Evolutionary conservation across 2,329 filamentous ascomycete genomes (phyloP).

Genomic region (Penicillium hordei): DNA sequence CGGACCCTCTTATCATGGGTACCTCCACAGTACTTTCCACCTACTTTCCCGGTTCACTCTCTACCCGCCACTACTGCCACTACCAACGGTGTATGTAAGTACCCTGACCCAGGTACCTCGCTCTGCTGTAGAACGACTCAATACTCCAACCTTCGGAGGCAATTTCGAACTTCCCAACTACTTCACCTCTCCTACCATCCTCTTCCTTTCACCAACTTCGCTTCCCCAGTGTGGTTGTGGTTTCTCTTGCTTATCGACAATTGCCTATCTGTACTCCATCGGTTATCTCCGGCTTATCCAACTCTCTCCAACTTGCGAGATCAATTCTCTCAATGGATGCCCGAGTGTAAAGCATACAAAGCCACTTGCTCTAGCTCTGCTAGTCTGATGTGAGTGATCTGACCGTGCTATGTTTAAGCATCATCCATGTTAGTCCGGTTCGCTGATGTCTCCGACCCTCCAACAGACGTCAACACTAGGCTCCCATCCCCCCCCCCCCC

Average conservation of each 20-base stretch:
- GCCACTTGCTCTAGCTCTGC: conserved; percentile 10
- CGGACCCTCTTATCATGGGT: conserved; percentile 12
- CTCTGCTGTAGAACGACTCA: conserved; percentile 2
- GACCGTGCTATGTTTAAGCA: not conserved
- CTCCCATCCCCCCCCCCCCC: conserved; percentile 12
- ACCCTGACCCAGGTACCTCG: conserved; percentile 22
- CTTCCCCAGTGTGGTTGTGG: conserved; percentile 1
- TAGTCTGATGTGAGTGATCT: conserved; percentile 8
- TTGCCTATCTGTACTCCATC: conserved; percentile 30
- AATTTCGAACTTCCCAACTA: conserved; percentile 18
- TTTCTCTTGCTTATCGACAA: conserved; percentile 9
- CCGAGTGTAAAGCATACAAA: conserved; percentile 8
- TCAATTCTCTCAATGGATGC: conserved; percentile 19
- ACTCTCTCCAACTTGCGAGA: conserved; percentile 16
- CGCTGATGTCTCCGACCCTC: conserved; percentile 7
- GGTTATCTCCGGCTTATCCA: conserved; percentile 34
- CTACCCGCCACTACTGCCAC: conserved; percentile 17
- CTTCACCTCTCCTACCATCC: conserved; percentile 7
- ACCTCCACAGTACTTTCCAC: conserved; percentile 11
- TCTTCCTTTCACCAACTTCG: conserved; percentile 4
- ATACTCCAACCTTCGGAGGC: conserved; percentile 18
- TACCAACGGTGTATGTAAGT: conserved; percentile 12
- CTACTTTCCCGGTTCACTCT: not conserved
- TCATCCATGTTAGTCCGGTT: not conserved
- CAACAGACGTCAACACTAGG: conserved; percentile 12